Percentiles rank a stretch among this genome's conserved stretches.
phyloP scores from a whole-genome alignment of 2,329 filamentous ascomycete species.

The Neophaeococcomyces mojaviensis region DNA sequence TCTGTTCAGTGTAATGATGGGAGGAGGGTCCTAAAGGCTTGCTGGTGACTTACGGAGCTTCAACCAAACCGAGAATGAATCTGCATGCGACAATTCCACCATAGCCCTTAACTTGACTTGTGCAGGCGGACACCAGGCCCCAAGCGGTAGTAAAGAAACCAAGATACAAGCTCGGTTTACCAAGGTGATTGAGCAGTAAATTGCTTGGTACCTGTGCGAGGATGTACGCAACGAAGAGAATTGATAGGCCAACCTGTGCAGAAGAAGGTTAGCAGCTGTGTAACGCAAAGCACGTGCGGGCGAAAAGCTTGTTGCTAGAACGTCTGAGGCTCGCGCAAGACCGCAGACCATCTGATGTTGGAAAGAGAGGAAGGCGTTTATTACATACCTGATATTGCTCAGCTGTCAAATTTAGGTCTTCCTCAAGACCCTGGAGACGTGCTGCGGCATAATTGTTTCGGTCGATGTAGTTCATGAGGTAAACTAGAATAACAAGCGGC shows the following conservation, averaged over 20 bases:
- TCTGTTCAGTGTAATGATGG: too few relatives aligned
- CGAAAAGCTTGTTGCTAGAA: neutral
- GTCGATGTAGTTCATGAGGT: slow-evolving; percentile 41
- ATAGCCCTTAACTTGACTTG: slow-evolving; percentile 36
- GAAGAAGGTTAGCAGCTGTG: slow-evolving; percentile 31
- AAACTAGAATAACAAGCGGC: slow-evolving; percentile 48
- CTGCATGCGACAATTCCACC: slow-evolving; percentile 35
- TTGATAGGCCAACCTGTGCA: slow-evolving; percentile 39
- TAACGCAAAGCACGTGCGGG: neutral
- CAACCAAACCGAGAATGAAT: slow-evolving; percentile 37
- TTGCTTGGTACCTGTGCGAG: slow-evolving; percentile 38
- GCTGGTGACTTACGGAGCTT: too few relatives aligned
- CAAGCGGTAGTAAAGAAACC: slow-evolving; percentile 39
- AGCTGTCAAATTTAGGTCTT: slow-evolving; percentile 30
- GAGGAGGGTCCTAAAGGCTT: too few relatives aligned
- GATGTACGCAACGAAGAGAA: slow-evolving; percentile 40
- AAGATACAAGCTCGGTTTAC: slow-evolving; percentile 34
- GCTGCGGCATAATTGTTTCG: slow-evolving; percentile 43
- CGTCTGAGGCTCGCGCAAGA: neutral
- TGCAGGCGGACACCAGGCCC: slow-evolving; percentile 39
- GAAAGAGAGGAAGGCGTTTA: neutral
- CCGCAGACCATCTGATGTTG: neutral
- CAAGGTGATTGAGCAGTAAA: slow-evolving; percentile 30
- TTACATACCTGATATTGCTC: slow-evolving; percentile 32
- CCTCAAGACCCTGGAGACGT: slow-evolving; percentile 35